These are phyloP conservation scores for Candida insectorum DNA, from an alignment of 805 yeast genomes.

Conservation along the genomic window DNA sequence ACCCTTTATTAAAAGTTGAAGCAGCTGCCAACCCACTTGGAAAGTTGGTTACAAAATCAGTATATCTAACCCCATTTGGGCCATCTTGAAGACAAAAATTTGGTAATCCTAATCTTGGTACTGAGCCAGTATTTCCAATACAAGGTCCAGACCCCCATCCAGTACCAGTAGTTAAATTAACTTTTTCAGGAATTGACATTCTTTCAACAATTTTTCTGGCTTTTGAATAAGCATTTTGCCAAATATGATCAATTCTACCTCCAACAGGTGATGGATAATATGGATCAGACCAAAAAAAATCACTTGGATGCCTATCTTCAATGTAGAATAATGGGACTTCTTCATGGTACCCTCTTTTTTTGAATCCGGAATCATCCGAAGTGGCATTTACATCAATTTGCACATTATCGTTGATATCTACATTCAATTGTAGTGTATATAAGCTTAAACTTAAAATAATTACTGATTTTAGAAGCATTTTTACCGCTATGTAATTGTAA, in stretches of 20 bases:
- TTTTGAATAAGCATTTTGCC: conserved; percentile 56
- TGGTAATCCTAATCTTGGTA: conserved; percentile 53
- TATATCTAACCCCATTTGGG: conserved; percentile 55
- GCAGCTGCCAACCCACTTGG: conserved; percentile 62
- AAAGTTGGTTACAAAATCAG: conserved; percentile 54
- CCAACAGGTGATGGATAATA: conserved; percentile 40
- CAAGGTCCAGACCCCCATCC: conserved; percentile 65
- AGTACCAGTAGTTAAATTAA: conserved; percentile 60
- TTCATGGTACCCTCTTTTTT: conserved; percentile 28
- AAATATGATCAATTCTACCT: conserved; percentile 47
- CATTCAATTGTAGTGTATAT: no score
- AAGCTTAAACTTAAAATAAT: no score
- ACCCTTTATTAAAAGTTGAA: conserved; percentile 51
- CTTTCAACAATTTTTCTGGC: conserved; percentile 54
- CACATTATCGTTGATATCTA: not conserved
- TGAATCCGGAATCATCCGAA: no score
- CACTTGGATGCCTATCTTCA: conserved; percentile 26
- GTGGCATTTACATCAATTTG: not conserved
- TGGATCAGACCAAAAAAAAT: conserved; percentile 24
- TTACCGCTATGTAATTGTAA: no score
- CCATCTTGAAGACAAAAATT: conserved; percentile 61
- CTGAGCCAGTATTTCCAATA: conserved; percentile 58
- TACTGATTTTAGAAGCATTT: no score
- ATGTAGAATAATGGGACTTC: conserved; percentile 26
- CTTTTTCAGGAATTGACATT: conserved; percentile 57